These are phyloP conservation scores for Lolium rigidum DNA, from an alignment of 176 grass and related monocot species.

Conservation along the genomic window DNA sequence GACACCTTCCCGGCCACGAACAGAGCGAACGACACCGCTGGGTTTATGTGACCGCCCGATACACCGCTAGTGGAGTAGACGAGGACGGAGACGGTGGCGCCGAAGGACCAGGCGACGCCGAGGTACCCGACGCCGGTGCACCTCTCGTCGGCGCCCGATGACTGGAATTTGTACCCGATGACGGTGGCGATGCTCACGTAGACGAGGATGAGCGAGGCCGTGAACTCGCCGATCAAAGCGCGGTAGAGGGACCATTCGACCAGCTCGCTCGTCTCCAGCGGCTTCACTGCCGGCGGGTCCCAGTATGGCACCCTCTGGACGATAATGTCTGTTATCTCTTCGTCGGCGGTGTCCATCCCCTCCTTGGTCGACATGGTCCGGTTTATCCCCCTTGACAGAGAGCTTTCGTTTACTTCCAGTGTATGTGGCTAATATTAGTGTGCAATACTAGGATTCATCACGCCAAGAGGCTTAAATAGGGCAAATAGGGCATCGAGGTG, in stretches of 20 bases:
- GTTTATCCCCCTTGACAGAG: not conserved
- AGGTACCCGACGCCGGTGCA: conserved; percentile 55
- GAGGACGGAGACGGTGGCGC: conserved; percentile 11
- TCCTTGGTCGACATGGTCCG: conserved; percentile 17
- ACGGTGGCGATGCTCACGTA: conserved; percentile 71
- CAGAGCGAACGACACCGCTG: conserved; percentile 76
- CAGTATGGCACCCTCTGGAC: conserved; percentile 50
- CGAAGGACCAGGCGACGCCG: conserved; percentile 62
- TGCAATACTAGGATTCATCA: not conserved
- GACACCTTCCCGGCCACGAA: conserved; percentile 73
- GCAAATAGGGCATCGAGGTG: not conserved
- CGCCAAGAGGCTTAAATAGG: conserved; percentile 7
- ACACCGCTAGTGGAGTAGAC: conserved; percentile 32
- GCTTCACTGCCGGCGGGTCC: conserved; percentile 70
- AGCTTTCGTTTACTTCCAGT: not conserved
- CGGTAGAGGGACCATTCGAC: conserved; percentile 86
- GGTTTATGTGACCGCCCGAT: conserved; percentile 79
- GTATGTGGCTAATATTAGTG: not conserved
- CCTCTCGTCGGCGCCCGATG: conserved; percentile 38
- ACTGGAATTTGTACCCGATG: conserved; percentile 58
- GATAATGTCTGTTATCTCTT: not conserved
- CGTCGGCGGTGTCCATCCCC: not conserved
- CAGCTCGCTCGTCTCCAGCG: conserved; percentile 71
- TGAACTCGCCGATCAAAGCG: conserved; percentile 88
- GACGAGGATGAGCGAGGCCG: conserved; percentile 67